Percentiles rank a stretch among this genome's conserved stretches.
Evolutionary conservation across 2,329 filamentous ascomycete species (phyloP).

Genomic region (Zymoseptoria pseudotritici): DNA sequence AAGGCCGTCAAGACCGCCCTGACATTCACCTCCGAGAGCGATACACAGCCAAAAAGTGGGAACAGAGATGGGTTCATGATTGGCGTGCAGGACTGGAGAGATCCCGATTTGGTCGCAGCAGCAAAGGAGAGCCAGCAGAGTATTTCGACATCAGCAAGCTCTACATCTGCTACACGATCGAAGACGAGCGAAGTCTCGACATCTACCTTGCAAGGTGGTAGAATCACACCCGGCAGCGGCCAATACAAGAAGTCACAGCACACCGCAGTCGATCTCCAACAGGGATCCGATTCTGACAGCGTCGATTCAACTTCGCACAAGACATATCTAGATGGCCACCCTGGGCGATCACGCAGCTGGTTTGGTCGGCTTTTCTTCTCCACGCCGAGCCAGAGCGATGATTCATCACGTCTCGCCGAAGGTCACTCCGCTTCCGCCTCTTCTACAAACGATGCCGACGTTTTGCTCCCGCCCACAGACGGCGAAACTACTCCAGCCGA

Average conservation of each 20-base stretch:
- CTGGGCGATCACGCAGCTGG: slow-evolving; percentile 19
- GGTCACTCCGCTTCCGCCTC: background rate
- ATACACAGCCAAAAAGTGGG: slow-evolving; percentile 23
- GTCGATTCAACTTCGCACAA: slow-evolving; percentile 15
- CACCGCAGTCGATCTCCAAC: slow-evolving; percentile 17
- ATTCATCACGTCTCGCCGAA: background rate
- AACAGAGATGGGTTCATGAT: slow-evolving; percentile 63
- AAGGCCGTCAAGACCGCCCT: slow-evolving; percentile 16
- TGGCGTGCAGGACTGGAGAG: slow-evolving; percentile 80
- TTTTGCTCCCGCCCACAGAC: slow-evolving; percentile 2
- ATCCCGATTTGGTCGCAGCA: slow-evolving; percentile 60
- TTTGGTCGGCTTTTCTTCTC: slow-evolving; percentile 20
- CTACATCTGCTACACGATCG: slow-evolving; percentile 11
- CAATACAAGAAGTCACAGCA: slow-evolving; percentile 52
- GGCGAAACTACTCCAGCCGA: background rate
- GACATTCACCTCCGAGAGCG: slow-evolving; percentile 25
- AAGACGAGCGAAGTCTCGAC: slow-evolving; percentile 25
- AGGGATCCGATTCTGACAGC: slow-evolving; percentile 7
- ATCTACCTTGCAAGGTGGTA: slow-evolving; percentile 48
- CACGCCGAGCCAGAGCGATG: slow-evolving; percentile 1
- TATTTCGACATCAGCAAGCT: slow-evolving; percentile 17
- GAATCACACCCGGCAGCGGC: slow-evolving; percentile 64
- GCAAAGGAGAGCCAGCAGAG: slow-evolving; percentile 23
- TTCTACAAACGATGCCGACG: background rate
- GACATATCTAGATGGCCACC: slow-evolving; percentile 6